These are phyloP conservation scores for Exobasidium cylindrosporum DNA, from an alignment of 1,284 basidiomycete species.

Conservation along the genomic window DNA sequence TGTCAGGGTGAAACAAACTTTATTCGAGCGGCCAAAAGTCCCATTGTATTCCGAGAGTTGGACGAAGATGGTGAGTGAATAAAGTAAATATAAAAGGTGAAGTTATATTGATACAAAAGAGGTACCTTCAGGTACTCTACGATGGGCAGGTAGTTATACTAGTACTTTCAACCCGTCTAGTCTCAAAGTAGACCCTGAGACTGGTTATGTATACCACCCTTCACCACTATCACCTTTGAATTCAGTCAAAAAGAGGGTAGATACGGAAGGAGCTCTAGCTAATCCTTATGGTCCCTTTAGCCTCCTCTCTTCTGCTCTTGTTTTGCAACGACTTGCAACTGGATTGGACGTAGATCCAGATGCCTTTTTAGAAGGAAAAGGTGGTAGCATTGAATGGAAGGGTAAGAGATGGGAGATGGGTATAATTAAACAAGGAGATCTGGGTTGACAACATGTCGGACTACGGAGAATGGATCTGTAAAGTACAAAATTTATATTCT, in stretches of 20 bases:
- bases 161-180: slow-evolving; percentile 9
- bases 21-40: slow-evolving; percentile 10
- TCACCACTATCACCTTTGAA: slow-evolving; percentile 1
- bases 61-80: slow-evolving; percentile 2
- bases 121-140: neutral
- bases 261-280: neutral
- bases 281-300: slow-evolving; percentile 7
- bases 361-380: neutral
- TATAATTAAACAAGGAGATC: neutral
- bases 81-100: neutral
- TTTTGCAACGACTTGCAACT: slow-evolving; percentile 4
- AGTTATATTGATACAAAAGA: neutral
- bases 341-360: slow-evolving; percentile 11
- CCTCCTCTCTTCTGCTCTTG: slow-evolving; percentile 10
- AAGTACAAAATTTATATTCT: too few species aligned
- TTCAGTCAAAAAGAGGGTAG: neutral
- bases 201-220: slow-evolving; percentile 21
- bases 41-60: slow-evolving; percentile 19
- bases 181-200: slow-evolving; percentile 11
- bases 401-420: slow-evolving; percentile 7
- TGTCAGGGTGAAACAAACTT: slow-evolving; percentile 20
- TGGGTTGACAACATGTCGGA: too few species aligned
- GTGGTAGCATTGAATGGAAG: slow-evolving; percentile 8
- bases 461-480: too few species aligned
- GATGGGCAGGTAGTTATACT: slow-evolving; percentile 12